Evolutionary conservation across 345 rosid genomes (phyloP), one percentile per base, ranked within the genome.

Genomic region (Eucalyptus grandis): DNA sequence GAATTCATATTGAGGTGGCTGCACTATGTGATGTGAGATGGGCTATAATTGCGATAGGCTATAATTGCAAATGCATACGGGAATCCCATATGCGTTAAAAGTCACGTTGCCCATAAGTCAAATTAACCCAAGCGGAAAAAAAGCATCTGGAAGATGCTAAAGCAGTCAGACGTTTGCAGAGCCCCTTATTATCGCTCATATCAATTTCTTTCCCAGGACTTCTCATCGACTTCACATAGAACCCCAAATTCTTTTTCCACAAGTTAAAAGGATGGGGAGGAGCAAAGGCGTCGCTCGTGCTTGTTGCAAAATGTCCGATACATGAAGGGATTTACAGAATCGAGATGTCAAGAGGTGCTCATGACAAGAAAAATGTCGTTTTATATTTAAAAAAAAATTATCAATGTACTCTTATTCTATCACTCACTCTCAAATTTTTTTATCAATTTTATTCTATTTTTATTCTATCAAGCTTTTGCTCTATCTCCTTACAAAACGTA

Each of bases 401-500:
- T 6, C 0, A 53, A 19, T 53, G 1, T 53, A 53, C 0, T 19
- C 0, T 21, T 53, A 53, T 0, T 53, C 0, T 17, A 19, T 53
- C 0, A 53, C 2, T 8, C 0, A 8, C 0, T 53, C 0, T 53
- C 24, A 53, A 53, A 0, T 17, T 51, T 51, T 6, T 51, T 15
- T 1, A 19, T 53, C 10, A 53, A 53, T 53, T 3, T 0, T 51
- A 17, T 0, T 7, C 0, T 51, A 16, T 1, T 51, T 0, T 16
- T 16, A 17, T 0, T 49, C 1, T 49, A 49, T 49, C 3, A 6
- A 0, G 15, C 3, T 50, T 50, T 50, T 50, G 3, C 0, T 7
- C 0, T 17, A 7, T 0, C 9, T 17, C 4, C 0, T 17, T 17
- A 17, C 0, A 17, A 53, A 1, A 1, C 1, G 0, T 19, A 53